phyloP scores from a whole-genome alignment of 345 rosid genomes.

The Euphorbia peplus region DNA sequence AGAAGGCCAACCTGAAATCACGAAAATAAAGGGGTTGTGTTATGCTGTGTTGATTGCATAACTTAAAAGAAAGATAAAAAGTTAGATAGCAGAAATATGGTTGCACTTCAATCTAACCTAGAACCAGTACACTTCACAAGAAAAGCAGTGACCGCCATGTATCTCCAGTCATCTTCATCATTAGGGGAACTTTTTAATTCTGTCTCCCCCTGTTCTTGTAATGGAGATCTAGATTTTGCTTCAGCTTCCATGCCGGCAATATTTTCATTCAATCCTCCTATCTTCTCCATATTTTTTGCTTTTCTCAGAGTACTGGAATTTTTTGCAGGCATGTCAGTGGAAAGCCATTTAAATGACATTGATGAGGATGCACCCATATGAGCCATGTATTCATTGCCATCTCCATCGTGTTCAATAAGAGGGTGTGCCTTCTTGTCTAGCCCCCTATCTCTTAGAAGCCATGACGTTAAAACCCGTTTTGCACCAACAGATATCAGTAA shows the following conservation, averaged over 20 bases:
- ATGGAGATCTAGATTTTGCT: slow-evolving; percentile 22
- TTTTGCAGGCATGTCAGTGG: slow-evolving; percentile 86
- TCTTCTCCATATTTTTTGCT: slow-evolving; percentile 26
- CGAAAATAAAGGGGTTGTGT: slow-evolving; percentile 9
- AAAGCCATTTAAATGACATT: slow-evolving; percentile 91
- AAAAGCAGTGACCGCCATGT: slow-evolving; percentile 89
- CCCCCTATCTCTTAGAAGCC: slow-evolving; percentile 61
- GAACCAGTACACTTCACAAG: slow-evolving; percentile 70
- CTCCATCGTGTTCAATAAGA: slow-evolving; percentile 13
- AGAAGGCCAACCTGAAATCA: slow-evolving; percentile 67
- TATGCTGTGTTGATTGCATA: not conserved
- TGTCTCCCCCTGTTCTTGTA: slow-evolving; percentile 17
- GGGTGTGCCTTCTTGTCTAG: slow-evolving; percentile 28
- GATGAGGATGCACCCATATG: slow-evolving; percentile 39
- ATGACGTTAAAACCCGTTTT: slow-evolving; percentile 82
- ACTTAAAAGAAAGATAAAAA: not conserved
- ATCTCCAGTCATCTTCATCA: slow-evolving; percentile 95
- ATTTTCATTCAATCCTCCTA: slow-evolving; percentile 19
- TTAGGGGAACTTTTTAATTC: slow-evolving; percentile 28
- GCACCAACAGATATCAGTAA: slow-evolving; percentile 90
- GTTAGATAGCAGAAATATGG: not conserved
- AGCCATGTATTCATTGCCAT: slow-evolving; percentile 11
- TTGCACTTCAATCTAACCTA: slow-evolving; percentile 43
- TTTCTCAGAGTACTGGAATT: slow-evolving; percentile 39
- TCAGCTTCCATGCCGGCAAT: slow-evolving; percentile 20